phyloP scores from a whole-genome alignment of 2,329 filamentous ascomycete genomes.

The Xylaria sp. region DNA sequence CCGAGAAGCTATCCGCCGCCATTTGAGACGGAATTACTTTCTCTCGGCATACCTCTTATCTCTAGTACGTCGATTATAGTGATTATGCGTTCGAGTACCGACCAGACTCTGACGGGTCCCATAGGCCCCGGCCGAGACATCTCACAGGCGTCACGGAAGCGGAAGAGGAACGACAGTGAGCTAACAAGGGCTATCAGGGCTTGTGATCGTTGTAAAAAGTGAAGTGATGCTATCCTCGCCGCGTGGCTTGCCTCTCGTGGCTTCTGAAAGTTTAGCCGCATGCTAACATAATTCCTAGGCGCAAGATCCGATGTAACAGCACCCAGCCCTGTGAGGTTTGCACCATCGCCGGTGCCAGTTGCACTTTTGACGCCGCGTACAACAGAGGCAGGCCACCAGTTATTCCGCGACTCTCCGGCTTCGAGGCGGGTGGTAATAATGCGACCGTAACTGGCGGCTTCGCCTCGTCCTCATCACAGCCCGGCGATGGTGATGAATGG shows the following conservation, averaged over 20 bases:
- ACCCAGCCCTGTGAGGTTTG: conserved; percentile 16
- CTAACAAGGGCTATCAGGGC: conserved; percentile 11
- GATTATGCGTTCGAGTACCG: conserved; percentile 2
- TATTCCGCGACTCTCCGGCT: conserved; percentile 6
- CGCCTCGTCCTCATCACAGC: not conserved
- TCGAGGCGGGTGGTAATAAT: not conserved
- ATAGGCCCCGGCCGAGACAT: not conserved
- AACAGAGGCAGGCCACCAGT: conserved; percentile 8
- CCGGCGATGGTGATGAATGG: not conserved
- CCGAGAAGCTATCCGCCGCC: not conserved
- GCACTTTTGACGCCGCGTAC: conserved; percentile 11
- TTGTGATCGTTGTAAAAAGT: conserved; percentile 19
- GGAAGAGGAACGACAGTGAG: conserved; percentile 13
- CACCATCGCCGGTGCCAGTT: not conserved
- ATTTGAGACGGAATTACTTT: not conserved
- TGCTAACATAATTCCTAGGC: conserved; percentile 1
- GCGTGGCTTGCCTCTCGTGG: not conserved
- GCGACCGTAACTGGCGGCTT: not conserved
- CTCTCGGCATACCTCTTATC: not conserved
- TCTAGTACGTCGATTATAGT: not conserved
- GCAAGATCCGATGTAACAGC: conserved; percentile 15
- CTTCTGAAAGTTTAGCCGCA: not conserved
- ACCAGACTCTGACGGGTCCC: conserved; percentile 1
- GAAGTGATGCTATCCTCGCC: not conserved
- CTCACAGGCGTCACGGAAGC: conserved; percentile 7